A percentile compares a stretch with the other conserved stretches of the same genome.
These are phyloP conservation scores for Metschnikowia continentalis DNA, from an alignment of 805 yeast genomes.

Conservation along the genomic window DNA sequence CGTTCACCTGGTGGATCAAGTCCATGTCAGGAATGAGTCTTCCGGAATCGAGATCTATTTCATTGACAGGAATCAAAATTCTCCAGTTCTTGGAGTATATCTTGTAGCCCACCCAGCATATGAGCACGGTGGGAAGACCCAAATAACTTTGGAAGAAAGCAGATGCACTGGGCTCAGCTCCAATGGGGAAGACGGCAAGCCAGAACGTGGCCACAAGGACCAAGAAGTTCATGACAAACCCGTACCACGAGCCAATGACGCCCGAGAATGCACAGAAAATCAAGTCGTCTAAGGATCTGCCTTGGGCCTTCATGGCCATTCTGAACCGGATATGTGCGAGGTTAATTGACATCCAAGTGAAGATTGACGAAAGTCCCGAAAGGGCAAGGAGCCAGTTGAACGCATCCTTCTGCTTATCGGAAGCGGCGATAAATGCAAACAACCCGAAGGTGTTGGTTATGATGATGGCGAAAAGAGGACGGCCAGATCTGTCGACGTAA, in stretches of 20 bases:
- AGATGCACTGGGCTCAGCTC: slow-evolving; percentile 18
- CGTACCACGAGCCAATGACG: slow-evolving; percentile 23
- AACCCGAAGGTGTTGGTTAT: slow-evolving; percentile 32
- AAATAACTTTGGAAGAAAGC: slow-evolving; percentile 26
- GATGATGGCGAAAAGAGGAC: slow-evolving; percentile 37
- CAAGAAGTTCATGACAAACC: slow-evolving; percentile 20
- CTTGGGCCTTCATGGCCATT: slow-evolving; percentile 37
- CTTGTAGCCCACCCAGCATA: slow-evolving; percentile 24
- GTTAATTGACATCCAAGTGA: slow-evolving; percentile 43
- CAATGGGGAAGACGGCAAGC: slow-evolving; percentile 27
- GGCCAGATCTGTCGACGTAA: slow-evolving; percentile 37
- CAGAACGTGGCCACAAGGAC: slow-evolving; percentile 27
- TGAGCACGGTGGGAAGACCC: slow-evolving; percentile 22
- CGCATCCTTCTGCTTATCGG: slow-evolving; percentile 34
- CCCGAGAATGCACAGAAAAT: slow-evolving; percentile 55
- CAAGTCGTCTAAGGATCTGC: slow-evolving; percentile 43
- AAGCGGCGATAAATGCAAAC: slow-evolving; percentile 39
- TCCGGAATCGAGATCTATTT: slow-evolving; percentile 26
- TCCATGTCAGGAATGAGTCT: slow-evolving; percentile 23
- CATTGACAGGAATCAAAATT: slow-evolving; percentile 17
- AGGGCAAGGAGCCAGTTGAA: slow-evolving; percentile 41
- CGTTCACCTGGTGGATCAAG: slow-evolving; percentile 23
- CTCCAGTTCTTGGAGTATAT: slow-evolving; percentile 19
- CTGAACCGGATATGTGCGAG: slow-evolving; percentile 40
- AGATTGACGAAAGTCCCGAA: slow-evolving; percentile 39